phyloP scores from a whole-genome alignment of 2,329 filamentous ascomycete genomes.

The Parascedosporium putredinis region DNA sequence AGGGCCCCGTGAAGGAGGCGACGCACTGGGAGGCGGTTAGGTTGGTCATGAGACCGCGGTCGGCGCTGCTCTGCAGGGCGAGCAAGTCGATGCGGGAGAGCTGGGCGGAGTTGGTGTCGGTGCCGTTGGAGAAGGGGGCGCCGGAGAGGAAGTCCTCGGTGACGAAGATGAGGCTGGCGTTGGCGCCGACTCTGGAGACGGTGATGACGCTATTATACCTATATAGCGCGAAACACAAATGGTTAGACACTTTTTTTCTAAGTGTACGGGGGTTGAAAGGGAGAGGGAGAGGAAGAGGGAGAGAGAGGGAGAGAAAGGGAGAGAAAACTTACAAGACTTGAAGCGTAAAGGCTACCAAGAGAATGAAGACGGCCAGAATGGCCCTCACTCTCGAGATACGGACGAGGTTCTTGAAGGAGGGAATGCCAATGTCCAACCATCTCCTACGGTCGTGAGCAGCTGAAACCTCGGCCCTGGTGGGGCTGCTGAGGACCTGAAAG shows the following conservation, averaged over 20 bases:
- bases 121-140: slow-evolving; percentile 25
- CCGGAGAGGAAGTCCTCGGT: slow-evolving; percentile 24
- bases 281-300: slow-evolving; percentile 8
- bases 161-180: slow-evolving; percentile 24
- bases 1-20: slow-evolving; percentile 20
- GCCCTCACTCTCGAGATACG: slow-evolving; percentile 31
- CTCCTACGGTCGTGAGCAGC: slow-evolving; percentile 31
- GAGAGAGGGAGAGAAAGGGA: not conserved
- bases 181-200: slow-evolving; percentile 25
- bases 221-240: too few relatives aligned
- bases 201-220: slow-evolving; percentile 44
- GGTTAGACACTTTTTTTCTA: too few relatives aligned
- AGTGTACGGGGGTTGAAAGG: slow-evolving; percentile 10
- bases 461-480: slow-evolving; percentile 37
- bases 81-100: slow-evolving; percentile 24
- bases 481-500: slow-evolving; percentile 44
- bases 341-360: slow-evolving; percentile 30
- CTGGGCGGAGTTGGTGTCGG: slow-evolving; percentile 22
- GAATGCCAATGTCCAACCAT: slow-evolving; percentile 45
- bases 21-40: slow-evolving; percentile 22
- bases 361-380: slow-evolving; percentile 26
- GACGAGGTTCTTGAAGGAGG: slow-evolving; percentile 38
- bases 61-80: slow-evolving; percentile 23
- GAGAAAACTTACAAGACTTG: slow-evolving; percentile 37
- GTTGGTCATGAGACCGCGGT: slow-evolving; percentile 18